Base-by-base conservation (phyloP, 1,284 basidiomycete species). In the Ustilago vetiveriae region DNA sequence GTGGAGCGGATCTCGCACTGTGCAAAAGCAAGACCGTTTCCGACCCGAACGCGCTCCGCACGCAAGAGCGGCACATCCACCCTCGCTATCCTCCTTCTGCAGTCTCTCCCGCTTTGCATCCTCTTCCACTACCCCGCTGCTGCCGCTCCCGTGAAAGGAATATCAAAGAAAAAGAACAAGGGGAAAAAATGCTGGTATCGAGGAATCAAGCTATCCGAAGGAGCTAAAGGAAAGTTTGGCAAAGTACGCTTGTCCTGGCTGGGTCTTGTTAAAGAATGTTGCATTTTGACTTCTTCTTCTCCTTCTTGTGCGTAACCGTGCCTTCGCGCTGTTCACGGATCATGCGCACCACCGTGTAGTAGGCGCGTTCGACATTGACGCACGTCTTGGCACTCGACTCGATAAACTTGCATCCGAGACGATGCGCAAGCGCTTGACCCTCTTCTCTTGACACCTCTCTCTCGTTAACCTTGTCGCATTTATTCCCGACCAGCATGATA, bases 401-500 rank as follows among this genome's bases (percentile, higher is more conserved):
- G 60, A 82, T 74, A 49, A 84, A 83, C 53, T 77, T 78, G 73
- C 82, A 83, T 7, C 81, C 79, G 3, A 83, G 42, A 29, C 77
- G 64, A 54, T 72, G 72, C 29, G 83, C 83, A 6, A 83, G 41
- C 16, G 78, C 77, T 24, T 71, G 63, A 3, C 82, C 83, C 39
- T 83, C 82, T 23, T 82, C 76, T 39, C 57, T 73, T 7, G 64
- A 68, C 8, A 94, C 91, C 77, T 92, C 90, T 26, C 92, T 87
- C 82, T 94, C 92, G 62, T 87, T 87, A 30, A 86, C 86, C 50
- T 94, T 87, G 82, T 94, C 92, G 58, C 91, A 86, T 82, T 94
- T 94, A 49, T 92, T 93, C 38, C 92, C 92, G 16, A 92, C 91
- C 11, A 94, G 86, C 32, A 94, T 90, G 72, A 94, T 90, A 9